phyloP scores from a whole-genome alignment of 1,284 basidiomycete species.

The Naganishia cerealis region DNA sequence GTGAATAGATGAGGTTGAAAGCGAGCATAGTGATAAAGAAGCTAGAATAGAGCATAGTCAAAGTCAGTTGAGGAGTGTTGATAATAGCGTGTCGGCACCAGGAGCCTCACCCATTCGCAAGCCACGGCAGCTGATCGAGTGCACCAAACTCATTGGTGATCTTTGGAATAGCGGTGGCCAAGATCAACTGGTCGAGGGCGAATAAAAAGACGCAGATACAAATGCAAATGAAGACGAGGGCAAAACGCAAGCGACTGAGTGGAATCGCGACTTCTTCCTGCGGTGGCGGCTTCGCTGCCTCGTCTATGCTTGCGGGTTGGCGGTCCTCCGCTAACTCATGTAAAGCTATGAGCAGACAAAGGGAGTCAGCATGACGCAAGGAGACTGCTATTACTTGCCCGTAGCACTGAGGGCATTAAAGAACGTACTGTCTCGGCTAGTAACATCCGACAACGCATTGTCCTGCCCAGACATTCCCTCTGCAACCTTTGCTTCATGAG shows the following conservation, averaged over 20 bases:
- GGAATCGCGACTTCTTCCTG: conserved; percentile 17
- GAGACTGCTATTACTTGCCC: neutral
- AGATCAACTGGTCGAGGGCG: conserved; percentile 54
- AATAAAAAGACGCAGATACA: conserved; percentile 32
- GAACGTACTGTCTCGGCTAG: conserved; percentile 5
- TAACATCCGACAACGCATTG: conserved; percentile 7
- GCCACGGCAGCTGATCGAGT: conserved; percentile 55
- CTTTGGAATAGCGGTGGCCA: conserved; percentile 53
- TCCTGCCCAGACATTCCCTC: neutral
- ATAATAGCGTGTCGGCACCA: conserved; percentile 42
- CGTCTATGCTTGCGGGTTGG: neutral
- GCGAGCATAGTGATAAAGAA: conserved; percentile 51
- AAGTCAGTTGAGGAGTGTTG: neutral
- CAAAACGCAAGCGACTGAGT: conserved; percentile 20
- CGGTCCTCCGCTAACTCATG: conserved; percentile 6
- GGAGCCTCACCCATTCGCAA: conserved; percentile 40
- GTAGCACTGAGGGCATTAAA: too few relatives aligned
- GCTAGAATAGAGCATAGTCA: conserved; percentile 17
- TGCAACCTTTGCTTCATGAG: neutral
- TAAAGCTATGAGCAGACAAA: neutral
- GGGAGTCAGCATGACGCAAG: neutral
- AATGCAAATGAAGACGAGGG: conserved; percentile 19
- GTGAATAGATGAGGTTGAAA: conserved; percentile 54
- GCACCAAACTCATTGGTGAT: conserved; percentile 54
- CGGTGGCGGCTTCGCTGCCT: neutral